Evolutionary conservation across 441 rosid species (phyloP), one percentile per base, ranked within the genome.

Genomic region (Biscutella laevigata): DNA sequence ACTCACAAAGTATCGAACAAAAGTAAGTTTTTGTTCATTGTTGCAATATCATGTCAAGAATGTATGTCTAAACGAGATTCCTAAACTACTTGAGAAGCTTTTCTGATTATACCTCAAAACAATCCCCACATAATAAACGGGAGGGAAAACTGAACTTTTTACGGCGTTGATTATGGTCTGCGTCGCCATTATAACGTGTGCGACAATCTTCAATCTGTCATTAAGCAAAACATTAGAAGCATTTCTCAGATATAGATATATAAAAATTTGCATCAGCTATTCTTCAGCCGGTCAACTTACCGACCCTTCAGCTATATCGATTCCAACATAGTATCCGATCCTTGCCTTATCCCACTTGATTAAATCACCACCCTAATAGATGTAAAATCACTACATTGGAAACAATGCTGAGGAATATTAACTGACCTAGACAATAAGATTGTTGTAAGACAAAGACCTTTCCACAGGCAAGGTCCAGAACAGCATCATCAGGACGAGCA

Each of bases 401-500:
- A 22, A 30, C 36, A 17, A 4, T 33, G 12, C 38, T 53, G 13
- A 62, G 29, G 20, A 38, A 4, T 15, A 47, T 16, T 13, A 46
- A 27, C 15, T 33, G 15, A 34, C 27, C 27, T 42, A 19, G 34
- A 42, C 12, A 40, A 11, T 10, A 43, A 11, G 56, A 32, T 24
- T 8, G 53, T 56, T 9, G 3, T 0, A 38, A 46, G 61, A 46
- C 11, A 22, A 44, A 24, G 39, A 84, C 97, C 92, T 88, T 92
- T 62, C 99, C 97, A 62, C 99, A 92, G n/a, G 90, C 97, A 67
- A 88, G 88, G 71, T 92, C 99, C 10, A 92, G 92, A 71, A 92
- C 95, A 48, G 85, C 90, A 71, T 92, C 95, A 21, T 89, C 92
- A 61, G 74, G 75, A 26, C 74, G 77, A 66, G 99, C 73, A 67